Evolutionary conservation across 768 basidiomycete species (phyloP).

Genomic region (Boletus rex-veris): DNA sequence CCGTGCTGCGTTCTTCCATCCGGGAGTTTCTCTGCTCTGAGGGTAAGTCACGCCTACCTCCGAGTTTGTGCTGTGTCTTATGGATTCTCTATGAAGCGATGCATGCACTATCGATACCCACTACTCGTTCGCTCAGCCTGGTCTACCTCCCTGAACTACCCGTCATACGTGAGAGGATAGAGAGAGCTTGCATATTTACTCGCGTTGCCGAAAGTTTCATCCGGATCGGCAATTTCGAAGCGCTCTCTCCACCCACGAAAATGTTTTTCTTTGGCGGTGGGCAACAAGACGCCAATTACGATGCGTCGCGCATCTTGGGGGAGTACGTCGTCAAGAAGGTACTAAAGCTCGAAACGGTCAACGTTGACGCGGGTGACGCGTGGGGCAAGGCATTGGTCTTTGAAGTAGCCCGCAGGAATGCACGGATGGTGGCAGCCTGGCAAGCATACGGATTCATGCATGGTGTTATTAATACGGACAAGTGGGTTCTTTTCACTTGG

Average conservation of each 20-base stretch:
- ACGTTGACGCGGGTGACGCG: constrained; percentile 43
- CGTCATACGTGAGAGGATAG: constrained; percentile 72
- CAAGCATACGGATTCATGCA: constrained; percentile 95
- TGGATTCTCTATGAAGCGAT: constrained; percentile 46
- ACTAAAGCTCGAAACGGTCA: constrained; percentile 42
- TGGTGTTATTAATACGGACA: constrained; percentile 97
- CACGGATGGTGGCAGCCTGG: constrained; percentile 92
- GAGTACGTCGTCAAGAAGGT: constrained; percentile 72
- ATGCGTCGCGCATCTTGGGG: constrained; percentile 69
- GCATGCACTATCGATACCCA: constrained; percentile 82
- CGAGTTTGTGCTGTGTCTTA: constrained; percentile 31
- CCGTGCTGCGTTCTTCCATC: constrained; percentile 90
- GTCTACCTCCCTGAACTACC: constrained; percentile 68
- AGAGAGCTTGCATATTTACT: constrained; percentile 70
- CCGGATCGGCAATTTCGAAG: constrained; percentile 89
- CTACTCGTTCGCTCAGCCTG: constrained; percentile 82
- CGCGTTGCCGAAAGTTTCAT: constrained; percentile 88
- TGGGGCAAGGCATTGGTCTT: constrained; percentile 74
- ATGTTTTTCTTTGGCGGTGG: constrained; percentile 74
- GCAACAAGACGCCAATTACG: constrained; percentile 70
- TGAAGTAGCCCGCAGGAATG: constrained; percentile 82
- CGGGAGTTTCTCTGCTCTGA: constrained; percentile 93
- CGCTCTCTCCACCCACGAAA: constrained; percentile 64
- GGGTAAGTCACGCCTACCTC: constrained; percentile 38
- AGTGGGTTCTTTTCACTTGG: constrained; percentile 42